phyloP scores from a whole-genome alignment of 129 eudicot species.

The Flaveria trinervia region DNA sequence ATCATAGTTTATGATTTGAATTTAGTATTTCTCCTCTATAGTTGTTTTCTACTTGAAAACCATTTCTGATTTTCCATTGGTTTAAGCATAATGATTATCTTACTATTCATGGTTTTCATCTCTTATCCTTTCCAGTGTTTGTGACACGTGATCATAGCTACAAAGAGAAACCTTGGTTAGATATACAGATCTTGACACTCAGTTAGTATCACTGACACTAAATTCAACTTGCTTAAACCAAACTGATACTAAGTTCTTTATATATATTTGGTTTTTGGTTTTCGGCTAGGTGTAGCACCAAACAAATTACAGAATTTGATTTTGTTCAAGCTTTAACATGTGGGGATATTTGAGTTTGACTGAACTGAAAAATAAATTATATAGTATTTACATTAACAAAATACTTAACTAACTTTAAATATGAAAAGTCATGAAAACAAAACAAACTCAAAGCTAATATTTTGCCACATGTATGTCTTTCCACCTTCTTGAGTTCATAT shows the following conservation, averaged over 20 bases:
- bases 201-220: neutral
- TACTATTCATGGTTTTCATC: too few relatives aligned
- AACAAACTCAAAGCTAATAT: constrained; percentile 5
- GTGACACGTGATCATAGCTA: too few relatives aligned
- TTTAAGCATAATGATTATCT: too few relatives aligned
- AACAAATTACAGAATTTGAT: neutral
- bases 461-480: neutral
- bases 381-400: neutral
- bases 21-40: neutral
- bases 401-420: neutral
- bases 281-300: too few relatives aligned
- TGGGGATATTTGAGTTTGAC: neutral
- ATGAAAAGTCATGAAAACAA: constrained; percentile 6
- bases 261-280: too few relatives aligned
- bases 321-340: neutral
- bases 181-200: neutral
- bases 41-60: neutral
- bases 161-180: neutral
- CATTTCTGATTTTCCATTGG: neutral
- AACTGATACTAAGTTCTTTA: too few relatives aligned
- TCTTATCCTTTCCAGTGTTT: too few relatives aligned
- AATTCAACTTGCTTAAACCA: neutral
- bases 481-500: neutral
- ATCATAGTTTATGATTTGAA: neutral
- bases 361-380: neutral